phyloP scores from a whole-genome alignment of 208 protist genomes.

The Crithidia sp. region DNA sequence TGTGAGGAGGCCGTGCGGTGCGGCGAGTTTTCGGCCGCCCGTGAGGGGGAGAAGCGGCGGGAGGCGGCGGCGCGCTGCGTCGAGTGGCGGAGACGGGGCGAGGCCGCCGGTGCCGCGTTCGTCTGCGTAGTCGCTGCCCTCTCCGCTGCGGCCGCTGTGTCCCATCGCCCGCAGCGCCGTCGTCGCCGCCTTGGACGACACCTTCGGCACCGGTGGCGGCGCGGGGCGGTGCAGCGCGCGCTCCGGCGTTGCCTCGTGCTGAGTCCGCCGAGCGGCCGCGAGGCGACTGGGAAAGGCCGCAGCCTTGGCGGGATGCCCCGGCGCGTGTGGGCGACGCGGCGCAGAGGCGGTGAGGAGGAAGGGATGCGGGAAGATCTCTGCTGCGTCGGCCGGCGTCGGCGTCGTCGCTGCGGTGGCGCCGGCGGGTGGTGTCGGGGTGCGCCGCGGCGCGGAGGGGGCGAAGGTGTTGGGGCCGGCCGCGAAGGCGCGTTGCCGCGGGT shows the following conservation, averaged over 20 bases:
- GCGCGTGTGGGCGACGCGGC: slow-evolving; percentile 5
- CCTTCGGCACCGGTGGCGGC: background rate
- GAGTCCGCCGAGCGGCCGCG: slow-evolving; percentile 7
- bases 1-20: slow-evolving; percentile 19
- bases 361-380: slow-evolving; percentile 81
- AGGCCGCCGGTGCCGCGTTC: background rate
- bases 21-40: slow-evolving; percentile 5
- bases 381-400: slow-evolving; percentile 18
- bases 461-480: background rate
- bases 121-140: background rate
- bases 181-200: background rate
- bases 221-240: slow-evolving; percentile 2
- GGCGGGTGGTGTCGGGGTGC: background rate
- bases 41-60: slow-evolving; percentile 11
- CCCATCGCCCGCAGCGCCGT: background rate
- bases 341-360: slow-evolving; percentile 43
- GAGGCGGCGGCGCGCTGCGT: slow-evolving; percentile 19
- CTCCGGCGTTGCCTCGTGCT: background rate
- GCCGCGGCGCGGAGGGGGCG: background rate
- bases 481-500: background rate
- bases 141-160: background rate
- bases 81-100: slow-evolving; percentile 4
- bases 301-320: background rate
- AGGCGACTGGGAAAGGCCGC: slow-evolving; percentile 15
- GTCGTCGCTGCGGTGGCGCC: background rate